These are phyloP conservation scores for Olyra latifolia DNA, from an alignment of 176 grass and related monocot species.

Conservation along the genomic window DNA sequence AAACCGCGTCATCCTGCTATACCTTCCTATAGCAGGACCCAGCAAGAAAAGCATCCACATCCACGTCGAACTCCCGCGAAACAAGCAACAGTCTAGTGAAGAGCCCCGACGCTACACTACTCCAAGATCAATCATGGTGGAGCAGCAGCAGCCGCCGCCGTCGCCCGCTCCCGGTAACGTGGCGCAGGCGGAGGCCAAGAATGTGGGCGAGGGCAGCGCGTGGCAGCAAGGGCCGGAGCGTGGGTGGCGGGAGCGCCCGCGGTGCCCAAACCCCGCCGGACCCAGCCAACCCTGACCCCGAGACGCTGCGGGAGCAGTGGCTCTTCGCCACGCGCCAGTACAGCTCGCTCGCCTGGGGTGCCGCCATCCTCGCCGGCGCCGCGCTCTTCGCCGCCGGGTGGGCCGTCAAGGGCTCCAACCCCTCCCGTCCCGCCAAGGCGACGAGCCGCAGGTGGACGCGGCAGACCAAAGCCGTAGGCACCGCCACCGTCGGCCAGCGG, in stretches of 20 bases:
- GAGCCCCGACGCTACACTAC: no score
- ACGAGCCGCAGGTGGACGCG: not conserved
- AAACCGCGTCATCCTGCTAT: no score
- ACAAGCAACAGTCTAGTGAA: no score
- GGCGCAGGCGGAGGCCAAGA: not conserved
- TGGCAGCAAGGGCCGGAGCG: not conserved
- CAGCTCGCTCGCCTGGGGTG: slow-evolving; percentile 54
- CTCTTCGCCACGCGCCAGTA: slow-evolving; percentile 45
- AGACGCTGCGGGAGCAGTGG: slow-evolving; percentile 65
- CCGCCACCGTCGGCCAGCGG: no score
- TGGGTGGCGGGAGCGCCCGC: not conserved
- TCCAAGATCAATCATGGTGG: not conserved
- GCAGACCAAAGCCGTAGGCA: not conserved
- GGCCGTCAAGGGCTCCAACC: slow-evolving; percentile 58
- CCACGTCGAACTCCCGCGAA: no score
- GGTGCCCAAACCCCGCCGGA: slow-evolving; percentile 61
- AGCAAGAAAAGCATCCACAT: no score
- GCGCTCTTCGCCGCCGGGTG: slow-evolving; percentile 49
- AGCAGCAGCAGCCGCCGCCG: no score
- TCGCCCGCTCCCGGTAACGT: not conserved
- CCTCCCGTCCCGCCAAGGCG: slow-evolving; percentile 35
- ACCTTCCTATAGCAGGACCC: no score
- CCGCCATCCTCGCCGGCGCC: slow-evolving; percentile 44
- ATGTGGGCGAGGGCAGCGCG: not conserved
- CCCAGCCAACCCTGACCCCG: slow-evolving; percentile 45